Percentiles rank a stretch among this genome's conserved stretches.
phyloP scores from a whole-genome alignment of 2,329 filamentous ascomycete genomes.

The Pseudopyricularia javanii region DNA sequence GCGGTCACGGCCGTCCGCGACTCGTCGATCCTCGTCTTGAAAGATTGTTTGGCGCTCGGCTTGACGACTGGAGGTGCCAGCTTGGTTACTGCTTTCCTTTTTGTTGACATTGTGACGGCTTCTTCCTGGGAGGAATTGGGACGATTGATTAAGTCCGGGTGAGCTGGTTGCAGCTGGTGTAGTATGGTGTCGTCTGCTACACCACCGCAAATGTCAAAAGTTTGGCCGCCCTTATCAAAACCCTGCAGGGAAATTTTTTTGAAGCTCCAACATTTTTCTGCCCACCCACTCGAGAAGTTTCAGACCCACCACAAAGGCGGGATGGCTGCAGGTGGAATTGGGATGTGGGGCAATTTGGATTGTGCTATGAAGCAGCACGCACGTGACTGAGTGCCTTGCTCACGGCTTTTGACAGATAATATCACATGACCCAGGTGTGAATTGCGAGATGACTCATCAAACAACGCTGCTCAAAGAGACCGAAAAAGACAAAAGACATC shows the following conservation, averaged over 20 bases:
- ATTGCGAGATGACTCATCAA: background rate
- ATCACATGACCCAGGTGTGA: background rate
- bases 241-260: constrained; percentile 5
- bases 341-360: background rate
- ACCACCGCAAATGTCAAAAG: background rate
- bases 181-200: background rate
- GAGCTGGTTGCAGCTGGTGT: background rate
- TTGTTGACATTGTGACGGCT: constrained; percentile 40
- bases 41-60: constrained; percentile 35
- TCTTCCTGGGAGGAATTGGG: too few relatives aligned
- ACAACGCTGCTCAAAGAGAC: too few relatives aligned
- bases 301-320: background rate
- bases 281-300: constrained; percentile 7
- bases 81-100: constrained; percentile 45
- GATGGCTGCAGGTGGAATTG: background rate
- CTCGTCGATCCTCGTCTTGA: constrained; percentile 43
- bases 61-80: constrained; percentile 43
- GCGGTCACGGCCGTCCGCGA: constrained; percentile 40
- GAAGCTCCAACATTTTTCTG: constrained; percentile 8
- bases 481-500: too few relatives aligned
- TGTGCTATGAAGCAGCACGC: background rate
- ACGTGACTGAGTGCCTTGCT: too few relatives aligned
- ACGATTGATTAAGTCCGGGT: too few relatives aligned
- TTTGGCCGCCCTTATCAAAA: background rate
- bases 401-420: too few relatives aligned